These are phyloP conservation scores for Amaranthus hypochondriacus DNA, from an alignment of 148 eudicot species.

Conservation along the genomic window DNA sequence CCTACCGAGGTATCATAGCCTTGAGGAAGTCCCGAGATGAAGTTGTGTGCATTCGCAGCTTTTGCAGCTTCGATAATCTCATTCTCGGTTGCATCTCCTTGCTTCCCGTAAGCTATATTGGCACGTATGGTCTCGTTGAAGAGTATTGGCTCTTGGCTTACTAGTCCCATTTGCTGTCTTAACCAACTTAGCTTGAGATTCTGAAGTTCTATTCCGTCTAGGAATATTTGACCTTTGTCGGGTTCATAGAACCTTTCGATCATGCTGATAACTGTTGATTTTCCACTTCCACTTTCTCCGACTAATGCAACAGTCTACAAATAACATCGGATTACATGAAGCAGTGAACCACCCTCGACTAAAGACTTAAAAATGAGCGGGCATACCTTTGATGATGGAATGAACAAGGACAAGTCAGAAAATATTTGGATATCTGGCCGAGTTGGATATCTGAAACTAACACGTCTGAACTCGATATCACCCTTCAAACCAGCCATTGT, in stretches of 20 bases:
- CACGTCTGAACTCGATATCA: constrained; percentile 54
- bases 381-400: constrained; percentile 74
- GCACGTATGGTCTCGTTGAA: constrained; percentile 72
- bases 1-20: constrained; percentile 77
- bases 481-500: constrained; percentile 45
- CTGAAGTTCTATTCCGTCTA: constrained; percentile 53
- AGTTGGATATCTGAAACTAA: constrained; percentile 72
- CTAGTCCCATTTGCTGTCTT: constrained; percentile 80
- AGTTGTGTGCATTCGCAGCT: constrained; percentile 68
- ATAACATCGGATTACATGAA: not conserved
- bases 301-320: constrained; percentile 77
- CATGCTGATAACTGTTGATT: constrained; percentile 67
- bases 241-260: constrained; percentile 78
- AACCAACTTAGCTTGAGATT: constrained; percentile 68
- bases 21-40: constrained; percentile 61
- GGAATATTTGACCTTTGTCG: constrained; percentile 44
- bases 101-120: constrained; percentile 78
- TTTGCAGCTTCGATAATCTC: constrained; percentile 67
- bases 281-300: constrained; percentile 89
- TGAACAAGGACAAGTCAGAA: constrained; percentile 55
- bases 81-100: constrained; percentile 39
- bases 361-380: not conserved
- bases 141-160: constrained; percentile 81
- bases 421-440: constrained; percentile 77
- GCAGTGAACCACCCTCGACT: not conserved